Evolutionary conservation across 2,329 filamentous ascomycete species (phyloP).

Genomic region (Trichocomaceae sp.): DNA sequence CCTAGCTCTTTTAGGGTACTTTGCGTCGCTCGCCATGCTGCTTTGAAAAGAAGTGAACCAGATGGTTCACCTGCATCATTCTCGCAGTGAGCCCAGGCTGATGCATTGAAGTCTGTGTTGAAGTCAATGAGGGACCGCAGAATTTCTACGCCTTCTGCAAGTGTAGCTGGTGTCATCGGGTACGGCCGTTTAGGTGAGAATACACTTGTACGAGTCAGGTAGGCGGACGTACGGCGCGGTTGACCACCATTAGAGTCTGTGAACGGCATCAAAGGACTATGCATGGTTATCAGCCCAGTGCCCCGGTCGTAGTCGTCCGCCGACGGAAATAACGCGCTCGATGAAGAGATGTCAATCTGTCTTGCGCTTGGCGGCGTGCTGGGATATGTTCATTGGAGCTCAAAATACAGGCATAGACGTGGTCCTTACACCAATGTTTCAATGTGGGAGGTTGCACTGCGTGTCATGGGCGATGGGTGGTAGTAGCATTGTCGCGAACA

Average conservation of each 20-base stretch:
- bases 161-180: not conserved
- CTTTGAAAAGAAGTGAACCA: not conserved
- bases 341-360: not conserved
- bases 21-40: not conserved
- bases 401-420: not conserved
- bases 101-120: not conserved
- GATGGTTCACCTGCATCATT: not conserved
- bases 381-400: not conserved
- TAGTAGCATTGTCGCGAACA: not conserved
- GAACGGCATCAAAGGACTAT: not conserved
- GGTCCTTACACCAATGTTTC: not conserved
- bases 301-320: not conserved
- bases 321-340: not conserved
- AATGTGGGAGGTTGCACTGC: not conserved
- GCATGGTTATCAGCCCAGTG: not conserved
- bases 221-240: not conserved
- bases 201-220: conserved; percentile 1
- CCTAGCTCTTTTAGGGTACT: not conserved
- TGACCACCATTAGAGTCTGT: not conserved
- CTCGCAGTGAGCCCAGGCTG: not conserved
- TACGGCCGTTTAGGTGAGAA: not conserved
- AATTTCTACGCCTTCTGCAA: not conserved
- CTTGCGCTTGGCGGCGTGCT: not conserved
- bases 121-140: not conserved
- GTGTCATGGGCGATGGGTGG: conserved; percentile 1